Base-by-base conservation (phyloP, 108 stramenopile species). In the Chaetoceros muelleri region DNA sequence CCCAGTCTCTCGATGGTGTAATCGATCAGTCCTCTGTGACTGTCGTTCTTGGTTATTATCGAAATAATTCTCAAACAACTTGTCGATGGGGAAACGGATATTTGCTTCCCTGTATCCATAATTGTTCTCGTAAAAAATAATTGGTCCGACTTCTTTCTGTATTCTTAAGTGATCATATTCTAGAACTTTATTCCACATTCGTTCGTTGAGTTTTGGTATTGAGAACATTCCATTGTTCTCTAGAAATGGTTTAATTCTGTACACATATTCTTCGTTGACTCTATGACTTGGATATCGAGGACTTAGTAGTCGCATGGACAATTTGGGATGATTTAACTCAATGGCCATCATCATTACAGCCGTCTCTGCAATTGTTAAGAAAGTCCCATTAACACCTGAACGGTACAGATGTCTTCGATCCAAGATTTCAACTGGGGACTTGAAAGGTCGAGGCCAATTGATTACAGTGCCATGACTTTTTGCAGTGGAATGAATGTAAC, bases 291-390 rank as follows among this genome's bases (percentile, higher is more conserved):
- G 13, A 28, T 71, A 71, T 51, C 70, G 28, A 24, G 70, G 70
- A 21, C 51, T 57, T 16, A 71, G 58, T 13, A 71, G 46, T n/a
- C 70, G 62, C 21, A 60, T 40, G 23, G 62, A 62, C 25, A 64
- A 58, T 31, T 64, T 59, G 18, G 57, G 62, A 18, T 30, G 22
- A 16, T 28, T 20, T 1, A 20, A 30, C 0, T 18, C 7, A 24
- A 55, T 3, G 44, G 30, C 23, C 23, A 55, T 53, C 18, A 71
- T 24, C 51, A 71, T 51, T 46, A 71, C 48, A n/a, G 70, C 27
- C 20, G 34, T 27, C 60, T 71, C 70, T 31, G 55, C 16, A 22
- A 54, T 27, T 18, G 70, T 64, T 5, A 71, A 34, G 16, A 71
- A 45, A 7, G 24, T 31, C 5, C 70, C 70, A 30, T 56, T 30